Base-by-base conservation (phyloP, 78 protist species). In the Speleostelium caveatum region DNA sequence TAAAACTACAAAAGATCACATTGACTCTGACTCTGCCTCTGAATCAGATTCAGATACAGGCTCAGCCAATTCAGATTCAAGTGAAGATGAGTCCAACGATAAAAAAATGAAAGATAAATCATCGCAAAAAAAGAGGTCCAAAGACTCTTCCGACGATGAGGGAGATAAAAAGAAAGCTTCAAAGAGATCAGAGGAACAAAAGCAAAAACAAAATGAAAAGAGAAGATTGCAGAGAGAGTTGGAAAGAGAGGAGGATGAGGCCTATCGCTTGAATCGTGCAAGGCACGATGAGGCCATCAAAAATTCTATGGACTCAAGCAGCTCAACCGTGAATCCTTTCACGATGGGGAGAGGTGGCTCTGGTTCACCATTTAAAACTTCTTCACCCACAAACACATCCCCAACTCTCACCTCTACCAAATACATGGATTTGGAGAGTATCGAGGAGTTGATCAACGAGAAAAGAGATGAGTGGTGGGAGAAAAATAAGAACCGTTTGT, bases 381-480 rank as follows among this genome's bases (percentile, higher is more conserved):
- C n/a, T n/a, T n/a, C n/a, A n/a, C 6, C 17, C 62, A 56, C 17
- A 56, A 3, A 6, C 49, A 38, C 72, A 17, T 36, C 4, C 58
- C 12, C 32, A 22, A 39, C n/a, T 33, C 21, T 42, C 22, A 38
- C 0, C 36, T 5, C 30, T 12, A 56, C 16, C 62, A 35, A 42
- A 24, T 22, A 30, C n/a, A 38, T 51, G 3, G 75, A 65, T 45
- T 36, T 78, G 17, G 87, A 78, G 17, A 14, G 21, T 22, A 24
- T 65, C 21, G 75, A 65, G 4, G 87, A 78, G 59, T 78, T 65
- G 17, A 17, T 78, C 0, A 1, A 24, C 6, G 62, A 42, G 30
- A 78, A 56, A 35, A 66, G 35, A 33, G 36, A 55, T 21, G 87
- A 78, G 36, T 78, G 87, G 87, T 53, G 33, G 10, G 66, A 39